These are phyloP conservation scores for Crinitomyces ghanaensis DNA, from an alignment of 805 yeast species.

Conservation along the genomic window DNA sequence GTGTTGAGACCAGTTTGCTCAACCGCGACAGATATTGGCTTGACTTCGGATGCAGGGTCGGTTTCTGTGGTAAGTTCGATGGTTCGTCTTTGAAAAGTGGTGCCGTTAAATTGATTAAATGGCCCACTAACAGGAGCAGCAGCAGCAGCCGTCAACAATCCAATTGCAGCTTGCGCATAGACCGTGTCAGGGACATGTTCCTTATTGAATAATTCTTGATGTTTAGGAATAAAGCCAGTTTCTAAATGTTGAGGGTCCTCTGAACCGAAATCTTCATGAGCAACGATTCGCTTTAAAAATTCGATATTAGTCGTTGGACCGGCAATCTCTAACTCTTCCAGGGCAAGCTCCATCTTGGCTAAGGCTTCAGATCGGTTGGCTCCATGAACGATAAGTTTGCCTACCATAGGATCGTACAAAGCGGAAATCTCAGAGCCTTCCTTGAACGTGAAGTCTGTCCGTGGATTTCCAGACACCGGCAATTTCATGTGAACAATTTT, in stretches of 20 bases:
- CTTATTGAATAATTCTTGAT: conserved; percentile 13
- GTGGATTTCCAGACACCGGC: conserved; percentile 20
- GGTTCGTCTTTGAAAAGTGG: conserved; percentile 4
- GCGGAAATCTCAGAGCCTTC: conserved; percentile 21
- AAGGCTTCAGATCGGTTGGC: conserved; percentile 20
- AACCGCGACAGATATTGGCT: conserved; percentile 7
- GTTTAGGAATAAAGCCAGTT: conserved; percentile 24
- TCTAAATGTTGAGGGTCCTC: conserved; percentile 21
- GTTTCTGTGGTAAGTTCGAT: too few species aligned
- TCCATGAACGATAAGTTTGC: conserved; percentile 23
- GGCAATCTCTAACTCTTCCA: conserved; percentile 22
- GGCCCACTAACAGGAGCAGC: conserved; percentile 2
- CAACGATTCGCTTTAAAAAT: conserved; percentile 21
- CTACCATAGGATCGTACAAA: conserved; percentile 26
- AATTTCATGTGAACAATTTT: conserved; percentile 19
- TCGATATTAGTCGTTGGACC: conserved; percentile 25
- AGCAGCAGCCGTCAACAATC: conserved; percentile 11
- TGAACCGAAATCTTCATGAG: conserved; percentile 19
- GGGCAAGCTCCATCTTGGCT: conserved; percentile 19
- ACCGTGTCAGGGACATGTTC: conserved; percentile 15
- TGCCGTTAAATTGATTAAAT: conserved; percentile 2
- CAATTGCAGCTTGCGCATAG: conserved; percentile 23
- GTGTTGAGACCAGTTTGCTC: conserved; percentile 7
- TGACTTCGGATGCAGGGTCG: conserved; percentile 4
- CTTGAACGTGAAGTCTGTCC: conserved; percentile 22